These are phyloP conservation scores for Claviceps citrina DNA, from an alignment of 2,329 filamentous ascomycete genomes.

Conservation along the genomic window DNA sequence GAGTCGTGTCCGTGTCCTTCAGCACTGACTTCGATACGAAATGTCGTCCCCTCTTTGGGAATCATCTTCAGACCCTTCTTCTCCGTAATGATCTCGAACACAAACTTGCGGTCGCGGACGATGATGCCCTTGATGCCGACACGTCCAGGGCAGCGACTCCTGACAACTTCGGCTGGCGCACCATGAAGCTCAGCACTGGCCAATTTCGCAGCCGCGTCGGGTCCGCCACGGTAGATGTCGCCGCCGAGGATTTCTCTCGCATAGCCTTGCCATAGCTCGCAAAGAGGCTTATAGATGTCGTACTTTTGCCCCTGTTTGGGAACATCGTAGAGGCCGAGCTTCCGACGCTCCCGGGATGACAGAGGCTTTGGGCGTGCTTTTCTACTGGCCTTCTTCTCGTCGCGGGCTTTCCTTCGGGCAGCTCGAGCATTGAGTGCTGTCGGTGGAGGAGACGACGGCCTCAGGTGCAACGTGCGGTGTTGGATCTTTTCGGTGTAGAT, in stretches of 20 bases:
- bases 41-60: constrained; percentile 82
- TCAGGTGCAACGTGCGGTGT: constrained; percentile 65
- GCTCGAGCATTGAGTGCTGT: constrained; percentile 39
- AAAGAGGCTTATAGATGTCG: constrained; percentile 59
- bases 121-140: constrained; percentile 80
- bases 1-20: constrained; percentile 10
- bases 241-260: constrained; percentile 64
- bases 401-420: constrained; percentile 34
- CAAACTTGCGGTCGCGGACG: constrained; percentile 72
- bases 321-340: constrained; percentile 58
- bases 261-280: constrained; percentile 71
- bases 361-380: constrained; percentile 49
- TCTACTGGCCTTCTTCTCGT: constrained; percentile 29
- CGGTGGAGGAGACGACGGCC: constrained; percentile 54
- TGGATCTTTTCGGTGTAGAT: constrained; percentile 75
- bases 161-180: constrained; percentile 64
- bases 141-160: constrained; percentile 64
- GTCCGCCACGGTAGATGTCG: constrained; percentile 39
- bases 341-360: constrained; percentile 63
- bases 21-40: constrained; percentile 56
- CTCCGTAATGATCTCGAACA: constrained; percentile 68
- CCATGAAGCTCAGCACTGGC: constrained; percentile 84
- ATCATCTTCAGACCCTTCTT: constrained; percentile 58
- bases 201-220: constrained; percentile 54
- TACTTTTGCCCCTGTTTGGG: constrained; percentile 49